phyloP scores from a whole-genome alignment of 164 flowering plant species.

The Taxillus chinensis region DNA sequence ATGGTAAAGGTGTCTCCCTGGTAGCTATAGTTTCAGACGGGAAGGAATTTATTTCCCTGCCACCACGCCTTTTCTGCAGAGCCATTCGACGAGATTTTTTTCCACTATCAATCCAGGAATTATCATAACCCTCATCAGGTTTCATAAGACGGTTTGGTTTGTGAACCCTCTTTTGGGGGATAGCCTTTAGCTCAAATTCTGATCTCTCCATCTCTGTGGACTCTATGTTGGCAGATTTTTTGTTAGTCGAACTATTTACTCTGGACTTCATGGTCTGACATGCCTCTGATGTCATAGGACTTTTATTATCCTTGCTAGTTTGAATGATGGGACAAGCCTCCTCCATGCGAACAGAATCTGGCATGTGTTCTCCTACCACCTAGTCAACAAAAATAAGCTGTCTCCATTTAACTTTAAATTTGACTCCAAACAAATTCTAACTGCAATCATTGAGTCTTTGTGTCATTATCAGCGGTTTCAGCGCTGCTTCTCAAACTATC shows the following conservation, averaged over 20 bases:
- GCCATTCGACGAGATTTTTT: slow-evolving; percentile 1
- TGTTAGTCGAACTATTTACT: neutral
- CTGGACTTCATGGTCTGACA: neutral
- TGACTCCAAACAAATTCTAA: neutral
- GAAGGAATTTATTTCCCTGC: slow-evolving; percentile 6
- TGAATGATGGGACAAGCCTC: neutral
- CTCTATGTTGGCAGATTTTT: neutral
- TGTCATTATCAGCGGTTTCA: neutral
- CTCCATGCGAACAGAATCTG: neutral
- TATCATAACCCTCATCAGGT: slow-evolving; percentile 32
- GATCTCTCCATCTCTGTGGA: neutral
- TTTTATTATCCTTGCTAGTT: neutral
- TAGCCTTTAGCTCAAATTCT: slow-evolving; percentile 5
- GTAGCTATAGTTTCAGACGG: slow-evolving; percentile 6
- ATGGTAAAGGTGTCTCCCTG: neutral
- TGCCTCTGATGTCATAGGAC: neutral
- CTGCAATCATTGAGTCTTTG: neutral
- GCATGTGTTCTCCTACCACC: neutral
- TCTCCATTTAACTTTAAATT: neutral
- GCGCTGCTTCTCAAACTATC: too few species aligned
- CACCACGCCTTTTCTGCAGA: slow-evolving; percentile 3
- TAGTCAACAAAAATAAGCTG: neutral
- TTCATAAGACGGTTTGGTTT: slow-evolving; percentile 25
- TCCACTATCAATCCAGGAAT: slow-evolving; percentile 12
- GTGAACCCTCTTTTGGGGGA: slow-evolving; percentile 23